phyloP scores from a whole-genome alignment of 1,284 basidiomycete species.

The Entoloma clypeatum region DNA sequence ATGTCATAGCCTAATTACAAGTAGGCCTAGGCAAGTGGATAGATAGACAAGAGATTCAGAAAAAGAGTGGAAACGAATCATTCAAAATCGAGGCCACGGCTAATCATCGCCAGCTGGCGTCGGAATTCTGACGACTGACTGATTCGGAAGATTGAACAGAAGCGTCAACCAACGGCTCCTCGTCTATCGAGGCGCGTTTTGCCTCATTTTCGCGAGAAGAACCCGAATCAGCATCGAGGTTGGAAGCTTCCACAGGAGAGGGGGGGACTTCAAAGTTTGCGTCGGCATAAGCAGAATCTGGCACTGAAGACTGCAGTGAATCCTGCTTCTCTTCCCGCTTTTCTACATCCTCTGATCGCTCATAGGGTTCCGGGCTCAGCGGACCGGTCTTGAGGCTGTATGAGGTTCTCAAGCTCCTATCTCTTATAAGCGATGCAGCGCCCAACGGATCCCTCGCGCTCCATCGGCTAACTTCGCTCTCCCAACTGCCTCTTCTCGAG shows the following conservation, averaged over 20 bases:
- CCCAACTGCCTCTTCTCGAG: conserved; percentile 80
- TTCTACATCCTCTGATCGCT: conserved; percentile 19
- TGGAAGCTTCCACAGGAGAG: conserved; percentile 5
- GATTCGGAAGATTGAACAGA: too few relatives aligned
- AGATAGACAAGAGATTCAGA: too few relatives aligned
- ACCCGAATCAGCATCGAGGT: too few relatives aligned
- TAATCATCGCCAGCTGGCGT: too few relatives aligned
- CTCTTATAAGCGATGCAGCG: conserved; percentile 42
- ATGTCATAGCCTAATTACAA: too few relatives aligned
- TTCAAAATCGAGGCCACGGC: too few relatives aligned
- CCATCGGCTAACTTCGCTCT: conserved; percentile 79
- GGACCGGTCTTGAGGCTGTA: conserved; percentile 55
- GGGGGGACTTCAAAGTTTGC: conserved; percentile 10
- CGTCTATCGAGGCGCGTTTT: too few relatives aligned
- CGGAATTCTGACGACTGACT: too few relatives aligned
- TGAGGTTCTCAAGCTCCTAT: conserved; percentile 55
- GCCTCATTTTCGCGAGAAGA: too few relatives aligned
- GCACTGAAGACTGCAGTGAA: background rate
- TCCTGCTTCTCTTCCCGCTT: conserved; percentile 11
- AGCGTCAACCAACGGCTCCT: too few relatives aligned
- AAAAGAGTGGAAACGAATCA: too few relatives aligned
- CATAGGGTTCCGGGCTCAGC: conserved; percentile 37
- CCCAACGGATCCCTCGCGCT: conserved; percentile 61
- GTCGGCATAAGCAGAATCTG: background rate
- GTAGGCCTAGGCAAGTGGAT: too few relatives aligned